These are phyloP conservation scores for Apiospora hydei DNA, from an alignment of 2,329 filamentous ascomycete genomes.

Conservation along the genomic window DNA sequence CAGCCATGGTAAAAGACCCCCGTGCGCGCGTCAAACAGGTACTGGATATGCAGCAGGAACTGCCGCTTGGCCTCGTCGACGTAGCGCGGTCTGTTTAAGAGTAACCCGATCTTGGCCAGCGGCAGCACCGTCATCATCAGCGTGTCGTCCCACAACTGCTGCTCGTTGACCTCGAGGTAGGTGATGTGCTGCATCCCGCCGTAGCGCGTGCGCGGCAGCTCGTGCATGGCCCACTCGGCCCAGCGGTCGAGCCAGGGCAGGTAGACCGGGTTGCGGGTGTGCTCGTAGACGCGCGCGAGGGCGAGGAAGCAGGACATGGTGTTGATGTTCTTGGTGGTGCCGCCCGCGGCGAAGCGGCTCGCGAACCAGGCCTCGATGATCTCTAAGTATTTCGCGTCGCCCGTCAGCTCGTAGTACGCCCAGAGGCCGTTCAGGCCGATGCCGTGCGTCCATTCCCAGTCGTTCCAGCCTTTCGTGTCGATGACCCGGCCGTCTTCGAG, in stretches of 20 bases:
- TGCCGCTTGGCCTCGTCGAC: constrained; percentile 80
- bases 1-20: constrained; percentile 85
- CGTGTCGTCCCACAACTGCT: constrained; percentile 86
- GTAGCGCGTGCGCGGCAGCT: constrained; percentile 73
- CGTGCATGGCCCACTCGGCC: constrained; percentile 85
- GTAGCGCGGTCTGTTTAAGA: constrained; percentile 75
- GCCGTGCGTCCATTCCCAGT: constrained; percentile 86
- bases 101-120: constrained; percentile 78
- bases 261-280: constrained; percentile 72
- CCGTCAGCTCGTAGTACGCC: constrained; percentile 80
- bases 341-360: constrained; percentile 71
- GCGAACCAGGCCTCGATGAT: constrained; percentile 79
- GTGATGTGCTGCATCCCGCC: constrained; percentile 80
- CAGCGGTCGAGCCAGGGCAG: constrained; percentile 80
- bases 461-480: constrained; percentile 84
- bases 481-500: constrained; percentile 78
- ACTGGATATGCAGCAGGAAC: constrained; percentile 80
- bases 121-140: constrained; percentile 89
- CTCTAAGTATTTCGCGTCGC: constrained; percentile 63
- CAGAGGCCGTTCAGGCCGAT: constrained; percentile 82
- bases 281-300: constrained; percentile 79
- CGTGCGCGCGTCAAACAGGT: constrained; percentile 74
- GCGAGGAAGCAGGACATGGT: constrained; percentile 83
- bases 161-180: constrained; percentile 72
- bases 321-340: constrained; percentile 86